A percentile compares a stretch with the other conserved stretches of the same genome.
phyloP scores from a whole-genome alignment of 2,329 filamentous ascomycete species.

The Penicillium sp. region DNA sequence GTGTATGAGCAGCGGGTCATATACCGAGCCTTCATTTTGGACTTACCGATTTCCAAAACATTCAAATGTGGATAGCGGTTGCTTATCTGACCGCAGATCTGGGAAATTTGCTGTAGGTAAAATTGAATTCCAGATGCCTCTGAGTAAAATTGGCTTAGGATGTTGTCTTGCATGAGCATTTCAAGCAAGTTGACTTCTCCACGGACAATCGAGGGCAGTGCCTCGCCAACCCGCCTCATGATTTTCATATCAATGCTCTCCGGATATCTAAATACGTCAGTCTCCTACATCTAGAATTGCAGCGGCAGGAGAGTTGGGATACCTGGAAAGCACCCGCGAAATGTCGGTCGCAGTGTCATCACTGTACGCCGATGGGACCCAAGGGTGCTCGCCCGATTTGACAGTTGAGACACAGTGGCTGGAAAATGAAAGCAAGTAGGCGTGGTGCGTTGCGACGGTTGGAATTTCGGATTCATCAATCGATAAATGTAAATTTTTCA shows the following conservation, averaged over 20 bases:
- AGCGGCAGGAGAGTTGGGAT: background rate
- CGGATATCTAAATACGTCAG: constrained; percentile 9
- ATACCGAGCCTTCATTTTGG: background rate
- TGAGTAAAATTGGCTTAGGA: constrained; percentile 38
- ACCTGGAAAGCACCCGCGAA: constrained; percentile 12
- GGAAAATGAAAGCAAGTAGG: constrained; percentile 15
- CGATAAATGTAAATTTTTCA: constrained; percentile 7
- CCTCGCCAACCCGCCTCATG: constrained; percentile 29
- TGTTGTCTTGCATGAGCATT: constrained; percentile 34
- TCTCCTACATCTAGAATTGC: too few species aligned
- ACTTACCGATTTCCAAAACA: constrained; percentile 42
- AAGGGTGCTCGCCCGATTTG: constrained; percentile 8
- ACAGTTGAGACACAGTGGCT: constrained; percentile 11
- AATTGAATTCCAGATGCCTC: constrained; percentile 22
- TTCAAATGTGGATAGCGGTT: constrained; percentile 45
- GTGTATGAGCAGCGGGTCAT: background rate
- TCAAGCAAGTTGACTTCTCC: constrained; percentile 40
- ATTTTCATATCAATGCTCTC: constrained; percentile 11
- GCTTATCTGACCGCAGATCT: constrained; percentile 35
- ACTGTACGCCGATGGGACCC: constrained; percentile 11
- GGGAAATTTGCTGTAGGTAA: constrained; percentile 24
- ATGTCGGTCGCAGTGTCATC: constrained; percentile 11
- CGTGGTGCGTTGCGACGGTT: constrained; percentile 6
- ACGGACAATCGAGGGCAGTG: constrained; percentile 35
- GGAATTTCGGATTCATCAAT: background rate